These are phyloP conservation scores for Fusarium nisikadoi DNA, from an alignment of 2,329 filamentous ascomycete species.

Conservation along the genomic window DNA sequence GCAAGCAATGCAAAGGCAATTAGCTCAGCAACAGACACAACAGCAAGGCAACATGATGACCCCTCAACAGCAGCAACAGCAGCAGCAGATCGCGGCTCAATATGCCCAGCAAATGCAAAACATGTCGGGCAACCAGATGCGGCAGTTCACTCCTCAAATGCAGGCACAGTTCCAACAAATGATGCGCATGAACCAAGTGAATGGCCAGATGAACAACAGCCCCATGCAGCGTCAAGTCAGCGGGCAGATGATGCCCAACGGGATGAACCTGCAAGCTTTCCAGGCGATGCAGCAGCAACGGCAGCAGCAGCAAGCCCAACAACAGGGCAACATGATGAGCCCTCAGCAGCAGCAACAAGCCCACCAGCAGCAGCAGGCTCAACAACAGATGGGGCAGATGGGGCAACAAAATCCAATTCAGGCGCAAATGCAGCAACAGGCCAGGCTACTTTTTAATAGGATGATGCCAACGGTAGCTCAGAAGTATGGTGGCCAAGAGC, in stretches of 20 bases:
- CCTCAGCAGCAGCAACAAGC: constrained; percentile 50
- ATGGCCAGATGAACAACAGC: constrained; percentile 43
- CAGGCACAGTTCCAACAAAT: constrained; percentile 52
- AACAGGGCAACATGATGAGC: constrained; percentile 55
- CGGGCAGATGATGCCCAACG: constrained; percentile 55
- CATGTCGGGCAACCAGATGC: constrained; percentile 51
- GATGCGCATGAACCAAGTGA: constrained; percentile 51
- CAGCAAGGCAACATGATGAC: constrained; percentile 55
- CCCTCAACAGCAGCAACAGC: constrained; percentile 54
- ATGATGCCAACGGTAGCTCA: constrained; percentile 49
- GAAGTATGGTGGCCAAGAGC: constrained; percentile 55
- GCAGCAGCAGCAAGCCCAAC: constrained; percentile 48
- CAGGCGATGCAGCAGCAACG: constrained; percentile 54
- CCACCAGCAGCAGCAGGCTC: constrained; percentile 46
- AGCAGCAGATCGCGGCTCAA: constrained; percentile 56
- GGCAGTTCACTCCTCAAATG: constrained; percentile 51
- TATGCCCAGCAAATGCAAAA: constrained; percentile 57
- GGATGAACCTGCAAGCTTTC: constrained; percentile 53
- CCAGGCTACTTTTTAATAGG: constrained; percentile 53
- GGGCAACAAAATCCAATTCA: constrained; percentile 42
- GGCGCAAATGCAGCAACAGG: constrained; percentile 49
- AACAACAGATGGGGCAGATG: constrained; percentile 49
- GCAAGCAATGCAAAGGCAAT: constrained; percentile 53
- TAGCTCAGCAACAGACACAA: constrained; percentile 50
- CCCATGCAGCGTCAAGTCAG: constrained; percentile 49